phyloP scores from a whole-genome alignment of 495 filamentous ascomycete species.

The Xylaria venustula region DNA sequence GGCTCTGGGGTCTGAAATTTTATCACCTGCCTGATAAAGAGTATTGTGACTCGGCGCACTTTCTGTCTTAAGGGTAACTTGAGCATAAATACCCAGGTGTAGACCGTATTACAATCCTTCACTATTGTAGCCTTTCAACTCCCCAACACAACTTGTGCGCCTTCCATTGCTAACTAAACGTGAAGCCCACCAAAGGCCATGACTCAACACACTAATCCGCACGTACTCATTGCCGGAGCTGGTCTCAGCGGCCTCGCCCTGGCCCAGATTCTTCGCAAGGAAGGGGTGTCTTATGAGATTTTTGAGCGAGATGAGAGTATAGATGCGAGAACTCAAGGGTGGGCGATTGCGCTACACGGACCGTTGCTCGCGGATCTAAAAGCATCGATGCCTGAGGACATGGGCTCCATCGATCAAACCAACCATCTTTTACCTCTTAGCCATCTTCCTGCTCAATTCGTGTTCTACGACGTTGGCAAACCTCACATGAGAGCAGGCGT shows the following conservation, averaged over 20 bases:
- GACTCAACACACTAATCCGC: neutral
- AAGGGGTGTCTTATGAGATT: slow-evolving; percentile 45
- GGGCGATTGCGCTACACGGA: too few species aligned
- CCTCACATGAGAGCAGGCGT: neutral
- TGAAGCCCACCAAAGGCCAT: too few species aligned
- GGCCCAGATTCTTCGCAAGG: slow-evolving; percentile 42
- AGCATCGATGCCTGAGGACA: too few species aligned
- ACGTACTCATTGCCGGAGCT: slow-evolving; percentile 20
- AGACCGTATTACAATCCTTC: too few species aligned
- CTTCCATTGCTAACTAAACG: too few species aligned
- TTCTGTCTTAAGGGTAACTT: too few species aligned
- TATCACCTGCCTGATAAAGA: too few species aligned
- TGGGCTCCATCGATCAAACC: neutral
- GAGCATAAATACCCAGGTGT: too few species aligned
- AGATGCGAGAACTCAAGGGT: slow-evolving; percentile 41
- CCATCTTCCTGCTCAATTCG: neutral
- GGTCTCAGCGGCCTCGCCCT: slow-evolving; percentile 29
- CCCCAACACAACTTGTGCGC: too few species aligned
- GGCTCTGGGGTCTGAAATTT: too few species aligned
- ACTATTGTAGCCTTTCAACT: too few species aligned
- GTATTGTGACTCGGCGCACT: too few species aligned
- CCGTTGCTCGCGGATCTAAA: neutral
- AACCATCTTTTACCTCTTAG: neutral
- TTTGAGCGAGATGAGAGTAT: slow-evolving; percentile 44
- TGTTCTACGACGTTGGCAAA: neutral